These are phyloP conservation scores for Massarina eburnea DNA, from an alignment of 2,329 filamentous ascomycete species.

Conservation along the genomic window DNA sequence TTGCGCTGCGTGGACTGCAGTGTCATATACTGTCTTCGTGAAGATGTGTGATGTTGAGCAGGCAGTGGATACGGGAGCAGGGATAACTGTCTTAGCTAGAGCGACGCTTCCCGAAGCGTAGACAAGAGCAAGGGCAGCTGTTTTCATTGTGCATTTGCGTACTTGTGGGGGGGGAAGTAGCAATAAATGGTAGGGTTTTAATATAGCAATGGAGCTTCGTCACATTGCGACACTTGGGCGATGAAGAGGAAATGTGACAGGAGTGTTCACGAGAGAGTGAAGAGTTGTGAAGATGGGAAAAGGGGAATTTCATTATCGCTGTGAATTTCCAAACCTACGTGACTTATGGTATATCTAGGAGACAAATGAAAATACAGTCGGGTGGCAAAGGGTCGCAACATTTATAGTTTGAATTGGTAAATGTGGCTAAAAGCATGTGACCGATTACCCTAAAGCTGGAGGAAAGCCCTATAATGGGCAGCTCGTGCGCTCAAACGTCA, in stretches of 20 bases:
- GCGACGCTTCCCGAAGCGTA: neutral
- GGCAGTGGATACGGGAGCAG: neutral
- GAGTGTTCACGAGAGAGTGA: too few species aligned
- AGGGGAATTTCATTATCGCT: too few species aligned
- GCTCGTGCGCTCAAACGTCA: slow-evolving; percentile 3
- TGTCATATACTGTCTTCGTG: slow-evolving; percentile 4
- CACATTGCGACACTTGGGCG: too few species aligned
- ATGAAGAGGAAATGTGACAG: too few species aligned
- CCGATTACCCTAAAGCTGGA: neutral
- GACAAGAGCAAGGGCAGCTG: neutral
- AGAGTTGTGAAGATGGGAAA: too few species aligned
- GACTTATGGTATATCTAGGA: too few species aligned
- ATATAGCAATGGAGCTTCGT: neutral
- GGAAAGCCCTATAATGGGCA: too few species aligned
- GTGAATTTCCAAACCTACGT: too few species aligned
- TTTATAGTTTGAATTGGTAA: too few species aligned
- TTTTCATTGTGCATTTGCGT: neutral
- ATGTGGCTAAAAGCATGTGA: neutral
- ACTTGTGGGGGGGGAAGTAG: neutral
- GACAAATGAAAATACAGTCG: too few species aligned
- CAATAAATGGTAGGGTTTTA: neutral
- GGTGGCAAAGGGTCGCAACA: too few species aligned
- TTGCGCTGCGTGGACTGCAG: neutral
- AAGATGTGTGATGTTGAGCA: neutral
- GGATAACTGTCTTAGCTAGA: slow-evolving; percentile 1